These are phyloP conservation scores for Paraphoma sp. DNA, from an alignment of 2,329 filamentous ascomycete species.

Conservation along the genomic window DNA sequence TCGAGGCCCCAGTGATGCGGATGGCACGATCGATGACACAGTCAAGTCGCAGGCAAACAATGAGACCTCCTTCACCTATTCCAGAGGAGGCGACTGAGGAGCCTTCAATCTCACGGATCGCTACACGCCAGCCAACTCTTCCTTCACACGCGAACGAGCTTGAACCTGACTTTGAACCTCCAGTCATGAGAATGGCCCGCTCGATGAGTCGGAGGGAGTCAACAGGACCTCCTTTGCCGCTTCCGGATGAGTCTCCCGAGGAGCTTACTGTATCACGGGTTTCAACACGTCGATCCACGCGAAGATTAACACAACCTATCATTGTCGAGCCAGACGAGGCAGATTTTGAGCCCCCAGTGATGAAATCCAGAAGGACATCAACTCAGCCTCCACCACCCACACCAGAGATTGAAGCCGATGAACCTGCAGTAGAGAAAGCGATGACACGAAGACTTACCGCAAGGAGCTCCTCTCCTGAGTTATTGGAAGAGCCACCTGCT, in stretches of 20 bases:
- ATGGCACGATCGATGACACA: not conserved
- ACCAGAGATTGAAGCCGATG: not conserved
- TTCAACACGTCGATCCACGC: not conserved
- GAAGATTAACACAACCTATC: not conserved
- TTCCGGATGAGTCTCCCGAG: not conserved
- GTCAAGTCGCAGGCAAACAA: not conserved
- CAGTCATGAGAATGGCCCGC: not conserved
- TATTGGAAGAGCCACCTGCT: constrained; percentile 2
- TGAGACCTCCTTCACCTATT: not conserved
- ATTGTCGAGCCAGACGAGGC: not conserved
- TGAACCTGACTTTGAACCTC: not conserved
- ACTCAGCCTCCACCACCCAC: not conserved
- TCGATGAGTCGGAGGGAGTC: not conserved
- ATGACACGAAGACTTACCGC: not conserved
- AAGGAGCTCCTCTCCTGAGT: not conserved
- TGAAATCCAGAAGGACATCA: not conserved
- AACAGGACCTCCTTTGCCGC: not conserved
- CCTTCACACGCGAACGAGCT: not conserved
- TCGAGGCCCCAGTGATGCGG: not conserved
- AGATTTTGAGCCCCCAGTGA: not conserved
- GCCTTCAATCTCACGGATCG: not conserved
- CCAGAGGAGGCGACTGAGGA: not conserved
- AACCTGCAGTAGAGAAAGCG: constrained; percentile 3
- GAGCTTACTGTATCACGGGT: not conserved
- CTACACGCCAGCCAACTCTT: not conserved